Evolutionary conservation across 2,329 filamentous ascomycete species (phyloP), one percentile per base, ranked within the genome.

Genomic region (Tolypocladium ophioglossoides): DNA sequence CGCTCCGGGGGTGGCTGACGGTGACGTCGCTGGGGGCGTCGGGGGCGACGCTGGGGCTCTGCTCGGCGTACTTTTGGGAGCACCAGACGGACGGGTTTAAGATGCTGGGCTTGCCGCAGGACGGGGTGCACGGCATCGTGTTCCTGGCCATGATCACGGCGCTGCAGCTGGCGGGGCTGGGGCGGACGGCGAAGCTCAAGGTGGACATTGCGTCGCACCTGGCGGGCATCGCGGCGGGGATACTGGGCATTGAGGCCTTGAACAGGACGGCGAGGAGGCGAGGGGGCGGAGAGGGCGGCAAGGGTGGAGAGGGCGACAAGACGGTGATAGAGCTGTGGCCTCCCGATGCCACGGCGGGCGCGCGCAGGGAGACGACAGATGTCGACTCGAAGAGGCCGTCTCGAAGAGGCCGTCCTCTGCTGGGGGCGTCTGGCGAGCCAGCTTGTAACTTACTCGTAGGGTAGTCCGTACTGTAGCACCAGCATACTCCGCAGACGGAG

Each of bases 11-110:
- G 16, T 68, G 72, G 61, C 62, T 82, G 50, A 64, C 68, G 14
- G 69, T 73, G 52, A 74, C 83, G 39, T 79, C 80, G 2, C 72
- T 87, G 11, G 87, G 87, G n/a, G 83, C 84, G 1, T 87, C 84
- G 8, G 85, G 82, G 12, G 81, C 80, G 38, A 72, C 85, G 6
- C 77, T 81, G 58, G 86, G 85, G 24, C 63, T 89, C 24, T 65
- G 79, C 9, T 77, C 77, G 2, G 82, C 83, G 1, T 86, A 82
- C 66, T 80, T 85, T 61, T 82, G 79, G 75, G 68, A 79, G 58
- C 77, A 84, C 63, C 70, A 74, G 52, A 72, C 73, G 54, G 79
- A 84, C 44, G 74, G 76, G 39, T 80, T 85, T 68, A 78, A 74
- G 64, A 65, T 85, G 52, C 68, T 84, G 32, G 79, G 77, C 10